A percentile compares a stretch with the other conserved stretches of the same genome.
These are phyloP conservation scores for Fusarium secorum DNA, from an alignment of 2,329 filamentous ascomycete genomes.

Conservation along the genomic window DNA sequence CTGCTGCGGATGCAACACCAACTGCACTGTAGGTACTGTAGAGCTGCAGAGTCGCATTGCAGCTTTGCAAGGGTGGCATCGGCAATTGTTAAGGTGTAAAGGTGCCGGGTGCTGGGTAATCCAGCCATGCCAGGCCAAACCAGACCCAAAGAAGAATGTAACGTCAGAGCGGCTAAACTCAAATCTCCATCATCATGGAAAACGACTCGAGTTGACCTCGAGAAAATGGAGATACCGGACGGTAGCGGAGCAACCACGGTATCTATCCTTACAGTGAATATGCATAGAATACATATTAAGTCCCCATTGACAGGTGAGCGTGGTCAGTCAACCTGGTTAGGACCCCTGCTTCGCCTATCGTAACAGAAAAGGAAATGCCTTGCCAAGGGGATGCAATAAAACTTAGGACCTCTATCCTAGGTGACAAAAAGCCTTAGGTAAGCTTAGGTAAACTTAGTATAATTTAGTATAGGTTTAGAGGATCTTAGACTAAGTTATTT, in stretches of 20 bases:
- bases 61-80: slow-evolving; percentile 1
- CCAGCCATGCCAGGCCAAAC: not conserved
- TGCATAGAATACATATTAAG: slow-evolving; percentile 7
- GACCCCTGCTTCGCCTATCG: slow-evolving; percentile 15
- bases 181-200: not conserved
- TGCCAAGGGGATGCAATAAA: too few relatives aligned
- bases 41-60: not conserved
- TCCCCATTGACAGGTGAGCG: slow-evolving; percentile 29
- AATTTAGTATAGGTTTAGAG: too few relatives aligned
- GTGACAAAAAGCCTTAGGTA: too few relatives aligned
- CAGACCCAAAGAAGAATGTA: not conserved
- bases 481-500: too few relatives aligned
- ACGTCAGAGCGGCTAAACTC: not conserved
- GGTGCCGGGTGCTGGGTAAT: not conserved
- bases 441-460: too few relatives aligned
- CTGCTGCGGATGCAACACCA: not conserved
- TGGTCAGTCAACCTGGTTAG: slow-evolving; percentile 9
- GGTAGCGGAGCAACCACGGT: not conserved
- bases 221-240: not conserved
- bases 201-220: not conserved
- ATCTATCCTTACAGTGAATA: not conserved
- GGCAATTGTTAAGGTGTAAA: slow-evolving; percentile 1
- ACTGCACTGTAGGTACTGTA: not conserved
- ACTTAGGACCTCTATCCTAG: too few relatives aligned
- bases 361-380: not conserved